These are phyloP conservation scores for Coffea humblotiana DNA, from an alignment of 305 asterid species.

Conservation along the genomic window DNA sequence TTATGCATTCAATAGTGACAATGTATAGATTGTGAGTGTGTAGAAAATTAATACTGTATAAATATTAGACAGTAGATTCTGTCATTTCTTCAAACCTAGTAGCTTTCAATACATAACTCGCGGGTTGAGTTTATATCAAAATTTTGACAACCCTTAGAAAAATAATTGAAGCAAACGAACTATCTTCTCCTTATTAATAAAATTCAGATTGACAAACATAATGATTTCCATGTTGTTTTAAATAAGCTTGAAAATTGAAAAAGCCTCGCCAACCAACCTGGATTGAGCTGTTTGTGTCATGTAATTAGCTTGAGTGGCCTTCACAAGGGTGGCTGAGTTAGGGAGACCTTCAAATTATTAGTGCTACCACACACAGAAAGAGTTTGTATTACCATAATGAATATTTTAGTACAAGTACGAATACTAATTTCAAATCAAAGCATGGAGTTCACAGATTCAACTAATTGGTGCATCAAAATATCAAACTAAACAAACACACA, in stretches of 20 bases:
- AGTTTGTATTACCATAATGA: neutral
- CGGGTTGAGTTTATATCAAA: neutral
- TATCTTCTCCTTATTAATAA: neutral
- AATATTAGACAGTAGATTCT: neutral
- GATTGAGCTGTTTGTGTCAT: conserved; percentile 5
- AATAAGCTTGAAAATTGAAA: neutral
- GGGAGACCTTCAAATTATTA: neutral
- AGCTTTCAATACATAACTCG: neutral
- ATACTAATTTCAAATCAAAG: neutral
- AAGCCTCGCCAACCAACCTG: conserved; percentile 8
- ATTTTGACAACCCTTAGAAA: neutral
- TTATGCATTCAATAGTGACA: too few relatives aligned
- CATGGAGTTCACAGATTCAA: neutral
- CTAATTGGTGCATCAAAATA: neutral
- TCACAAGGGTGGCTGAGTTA: conserved; percentile 9
- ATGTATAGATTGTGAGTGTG: too few relatives aligned
- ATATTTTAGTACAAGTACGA: neutral
- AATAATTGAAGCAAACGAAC: neutral
- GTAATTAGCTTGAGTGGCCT: conserved; percentile 7
- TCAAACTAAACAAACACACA: neutral
- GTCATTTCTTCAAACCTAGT: neutral
- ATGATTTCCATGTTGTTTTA: neutral
- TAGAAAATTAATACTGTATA: too few relatives aligned
- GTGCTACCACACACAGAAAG: neutral
- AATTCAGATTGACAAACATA: neutral